Conservation (phyloP, 1,139 yeast species). For the Debaryomyces nepalensis region DNA sequence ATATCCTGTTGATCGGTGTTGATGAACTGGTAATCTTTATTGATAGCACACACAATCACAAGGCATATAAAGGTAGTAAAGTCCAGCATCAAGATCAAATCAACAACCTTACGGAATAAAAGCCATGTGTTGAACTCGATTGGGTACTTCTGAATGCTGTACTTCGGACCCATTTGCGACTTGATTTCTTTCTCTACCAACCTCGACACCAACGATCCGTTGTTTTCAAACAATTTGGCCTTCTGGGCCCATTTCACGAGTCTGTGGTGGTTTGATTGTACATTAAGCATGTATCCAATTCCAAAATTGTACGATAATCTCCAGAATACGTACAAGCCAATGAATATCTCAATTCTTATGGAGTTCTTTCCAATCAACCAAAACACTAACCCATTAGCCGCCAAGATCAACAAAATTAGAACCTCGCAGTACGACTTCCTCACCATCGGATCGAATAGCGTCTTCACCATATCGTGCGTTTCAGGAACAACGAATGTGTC, state of each 20-base stretch:
- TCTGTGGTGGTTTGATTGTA: conserved; percentile 64
- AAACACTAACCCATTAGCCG: conserved; percentile 57
- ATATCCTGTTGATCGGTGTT: conserved; percentile 31
- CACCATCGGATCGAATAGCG: conserved; percentile 77
- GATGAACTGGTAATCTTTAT: conserved; percentile 46
- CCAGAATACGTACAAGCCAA: conserved; percentile 72
- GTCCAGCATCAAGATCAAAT: conserved; percentile 84
- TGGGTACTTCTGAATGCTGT: conserved; percentile 58
- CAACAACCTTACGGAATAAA: conserved; percentile 78
- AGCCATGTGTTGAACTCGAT: conserved; percentile 86
- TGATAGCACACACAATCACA: conserved; percentile 61
- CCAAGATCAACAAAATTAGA: conserved; percentile 56
- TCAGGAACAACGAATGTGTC: conserved; percentile 69
- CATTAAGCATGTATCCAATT: conserved; percentile 70
- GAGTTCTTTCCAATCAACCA: conserved; percentile 34
- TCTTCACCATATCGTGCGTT: conserved; percentile 86
- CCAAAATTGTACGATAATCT: conserved; percentile 79
- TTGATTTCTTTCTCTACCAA: conserved; percentile 51
- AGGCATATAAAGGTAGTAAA: conserved; percentile 76
- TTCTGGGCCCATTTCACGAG: conserved; percentile 61
- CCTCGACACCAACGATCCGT: conserved; percentile 41
- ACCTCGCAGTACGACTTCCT: conserved; percentile 71
- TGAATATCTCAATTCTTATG: conserved; percentile 49
- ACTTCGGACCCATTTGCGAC: conserved; percentile 63
- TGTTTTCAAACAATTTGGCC: conserved; percentile 49